These are phyloP conservation scores for Nicotiana attenuata DNA, from an alignment of 257 asterid species.

Conservation along the genomic window DNA sequence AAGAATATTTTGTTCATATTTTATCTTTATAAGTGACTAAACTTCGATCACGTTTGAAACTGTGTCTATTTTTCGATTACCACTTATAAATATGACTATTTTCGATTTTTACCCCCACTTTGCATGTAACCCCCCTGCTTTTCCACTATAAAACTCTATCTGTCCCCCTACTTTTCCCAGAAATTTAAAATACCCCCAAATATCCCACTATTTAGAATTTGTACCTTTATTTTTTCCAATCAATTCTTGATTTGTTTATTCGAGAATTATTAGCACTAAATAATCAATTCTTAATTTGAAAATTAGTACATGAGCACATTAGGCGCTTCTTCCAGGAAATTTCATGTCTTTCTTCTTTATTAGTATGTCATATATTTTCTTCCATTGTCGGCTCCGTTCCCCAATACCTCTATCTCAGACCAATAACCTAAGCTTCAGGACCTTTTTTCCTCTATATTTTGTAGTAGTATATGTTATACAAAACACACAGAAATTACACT, in stretches of 20 bases:
- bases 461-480: background rate
- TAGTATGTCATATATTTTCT: background rate
- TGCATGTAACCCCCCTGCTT: background rate
- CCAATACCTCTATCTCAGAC: background rate
- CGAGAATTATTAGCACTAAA: background rate
- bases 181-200: background rate
- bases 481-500: background rate
- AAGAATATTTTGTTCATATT: too few relatives aligned
- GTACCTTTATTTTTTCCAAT: background rate
- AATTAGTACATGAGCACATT: constrained; percentile 11
- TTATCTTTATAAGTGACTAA: too few relatives aligned
- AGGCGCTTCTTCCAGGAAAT: constrained; percentile 52
- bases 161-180: too few relatives aligned
- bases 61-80: too few relatives aligned
- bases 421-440: background rate
- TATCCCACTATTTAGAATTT: background rate
- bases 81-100: too few relatives aligned
- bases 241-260: background rate
- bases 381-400: constrained; percentile 17
- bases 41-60: too few relatives aligned
- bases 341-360: constrained; percentile 29
- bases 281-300: background rate
- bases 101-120: background rate
- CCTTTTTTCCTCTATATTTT: background rate
- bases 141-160: background rate